Evolutionary conservation across 2,329 filamentous ascomycete genomes (phyloP).

Genomic region (Alternaria viburni): DNA sequence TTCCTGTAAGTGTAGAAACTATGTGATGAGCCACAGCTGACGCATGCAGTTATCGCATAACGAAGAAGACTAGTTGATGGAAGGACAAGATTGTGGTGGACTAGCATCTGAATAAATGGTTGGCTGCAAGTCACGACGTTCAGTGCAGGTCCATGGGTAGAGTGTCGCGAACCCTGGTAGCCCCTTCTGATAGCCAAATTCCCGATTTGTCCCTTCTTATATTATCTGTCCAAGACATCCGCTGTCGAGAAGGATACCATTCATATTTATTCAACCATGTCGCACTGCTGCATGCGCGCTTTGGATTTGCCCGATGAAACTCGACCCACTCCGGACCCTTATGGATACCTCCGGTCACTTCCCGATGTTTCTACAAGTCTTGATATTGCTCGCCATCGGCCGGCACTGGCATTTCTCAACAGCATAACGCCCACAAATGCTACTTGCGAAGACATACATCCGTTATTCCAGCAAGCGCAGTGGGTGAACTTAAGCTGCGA

Average conservation of each 20-base stretch:
- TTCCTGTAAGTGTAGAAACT: conserved; percentile 52
- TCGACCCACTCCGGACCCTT: neutral
- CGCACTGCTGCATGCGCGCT: neutral
- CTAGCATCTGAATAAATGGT: neutral
- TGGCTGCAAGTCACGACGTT: neutral
- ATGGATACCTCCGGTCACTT: neutral
- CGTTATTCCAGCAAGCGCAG: neutral
- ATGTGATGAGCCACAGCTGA: neutral
- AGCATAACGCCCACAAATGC: neutral
- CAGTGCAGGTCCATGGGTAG: neutral
- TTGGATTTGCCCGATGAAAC: neutral
- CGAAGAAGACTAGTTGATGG: conserved; percentile 20
- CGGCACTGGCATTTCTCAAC: neutral
- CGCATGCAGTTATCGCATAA: conserved; percentile 26
- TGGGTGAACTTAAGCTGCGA: neutral
- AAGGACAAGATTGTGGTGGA: neutral
- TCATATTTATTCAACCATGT: neutral
- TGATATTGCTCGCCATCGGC: neutral
- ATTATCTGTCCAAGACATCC: neutral
- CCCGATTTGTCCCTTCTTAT: neutral
- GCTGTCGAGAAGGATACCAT: neutral
- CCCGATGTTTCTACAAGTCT: neutral
- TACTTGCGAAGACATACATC: conserved; percentile 1
- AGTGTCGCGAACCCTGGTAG: neutral
- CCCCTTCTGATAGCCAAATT: neutral